Evolutionary conservation across 1,284 basidiomycete species (phyloP).

Genomic region (Cryptococcus sp.): DNA sequence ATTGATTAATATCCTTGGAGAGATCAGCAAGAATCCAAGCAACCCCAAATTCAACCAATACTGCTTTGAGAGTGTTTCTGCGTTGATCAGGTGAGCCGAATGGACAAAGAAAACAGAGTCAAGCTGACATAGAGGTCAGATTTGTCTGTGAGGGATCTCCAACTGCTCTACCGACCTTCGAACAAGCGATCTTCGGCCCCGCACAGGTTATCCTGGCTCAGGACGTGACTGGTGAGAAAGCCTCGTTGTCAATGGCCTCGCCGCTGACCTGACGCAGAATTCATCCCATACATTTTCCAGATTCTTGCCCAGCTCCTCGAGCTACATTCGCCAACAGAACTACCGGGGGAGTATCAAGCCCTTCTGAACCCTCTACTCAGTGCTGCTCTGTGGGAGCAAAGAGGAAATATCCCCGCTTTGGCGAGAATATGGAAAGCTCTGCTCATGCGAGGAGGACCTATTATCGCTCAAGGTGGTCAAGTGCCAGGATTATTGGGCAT

Average conservation of each 20-base stretch:
- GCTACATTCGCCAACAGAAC: conserved; percentile 57
- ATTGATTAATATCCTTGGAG: conserved; percentile 74
- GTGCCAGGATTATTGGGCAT: conserved; percentile 79
- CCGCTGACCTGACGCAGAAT: conserved; percentile 57
- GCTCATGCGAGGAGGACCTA: conserved; percentile 62
- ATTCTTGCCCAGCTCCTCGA: conserved; percentile 94
- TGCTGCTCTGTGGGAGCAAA: conserved; percentile 84
- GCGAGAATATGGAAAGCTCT: conserved; percentile 85
- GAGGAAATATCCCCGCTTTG: conserved; percentile 92
- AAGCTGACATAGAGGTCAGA: conserved; percentile 49
- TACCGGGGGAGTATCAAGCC: conserved; percentile 73
- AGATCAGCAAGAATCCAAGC: conserved; percentile 91
- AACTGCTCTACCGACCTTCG: conserved; percentile 67
- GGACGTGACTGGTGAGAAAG: conserved; percentile 76
- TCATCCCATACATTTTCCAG: conserved; percentile 96
- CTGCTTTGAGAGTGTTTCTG: conserved; percentile 91
- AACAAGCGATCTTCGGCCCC: conserved; percentile 75
- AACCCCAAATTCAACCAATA: conserved; percentile 98
- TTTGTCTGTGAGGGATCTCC: conserved; percentile 73
- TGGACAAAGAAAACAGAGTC: not conserved
- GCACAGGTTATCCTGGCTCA: conserved; percentile 84
- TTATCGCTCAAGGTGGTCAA: conserved; percentile 71
- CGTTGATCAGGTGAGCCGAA: conserved; percentile 66
- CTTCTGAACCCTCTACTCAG: conserved; percentile 81
- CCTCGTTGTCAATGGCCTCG: not conserved